Conservation (phyloP, 345 rosid species). For the Arabidopsis thaliana region DNA sequence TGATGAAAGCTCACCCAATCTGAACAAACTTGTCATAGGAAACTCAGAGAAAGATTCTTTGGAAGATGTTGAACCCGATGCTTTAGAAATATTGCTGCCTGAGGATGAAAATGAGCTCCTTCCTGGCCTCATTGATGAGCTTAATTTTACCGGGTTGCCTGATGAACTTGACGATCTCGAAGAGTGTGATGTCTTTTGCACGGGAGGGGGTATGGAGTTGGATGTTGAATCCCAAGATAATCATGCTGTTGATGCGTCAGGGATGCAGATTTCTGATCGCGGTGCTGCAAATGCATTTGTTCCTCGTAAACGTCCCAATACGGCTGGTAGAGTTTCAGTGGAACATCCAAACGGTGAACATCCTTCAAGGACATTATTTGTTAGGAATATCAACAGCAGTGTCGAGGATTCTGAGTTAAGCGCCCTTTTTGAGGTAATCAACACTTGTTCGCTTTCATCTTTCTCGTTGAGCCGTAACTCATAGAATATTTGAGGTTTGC, state of each 20-base stretch:
- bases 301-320: conserved; percentile 57
- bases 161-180: conserved; percentile 73
- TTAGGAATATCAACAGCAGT: conserved; percentile 91
- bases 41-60: conserved; percentile 57
- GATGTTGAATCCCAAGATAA: conserved; percentile 69
- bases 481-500: not conserved
- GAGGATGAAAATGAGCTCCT: conserved; percentile 87
- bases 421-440: conserved; percentile 83
- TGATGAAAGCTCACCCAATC: conserved; percentile 59
- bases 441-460: not conserved
- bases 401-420: conserved; percentile 87
- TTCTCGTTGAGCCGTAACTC: no score
- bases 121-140: conserved; percentile 82
- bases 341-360: conserved; percentile 98
- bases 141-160: conserved; percentile 70
- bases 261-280: conserved; percentile 60
- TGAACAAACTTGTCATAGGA: conserved; percentile 52
- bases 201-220: conserved; percentile 91
- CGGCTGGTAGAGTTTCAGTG: conserved; percentile 71
- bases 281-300: conserved; percentile 54
- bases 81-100: conserved; percentile 68
- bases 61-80: conserved; percentile 57
- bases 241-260: conserved; percentile 53
- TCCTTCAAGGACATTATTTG: conserved; percentile 95
- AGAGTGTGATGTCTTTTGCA: conserved; percentile 80